Conservation (phyloP, 495 filamentous ascomycete genomes). For the Tuber aestivum region DNA sequence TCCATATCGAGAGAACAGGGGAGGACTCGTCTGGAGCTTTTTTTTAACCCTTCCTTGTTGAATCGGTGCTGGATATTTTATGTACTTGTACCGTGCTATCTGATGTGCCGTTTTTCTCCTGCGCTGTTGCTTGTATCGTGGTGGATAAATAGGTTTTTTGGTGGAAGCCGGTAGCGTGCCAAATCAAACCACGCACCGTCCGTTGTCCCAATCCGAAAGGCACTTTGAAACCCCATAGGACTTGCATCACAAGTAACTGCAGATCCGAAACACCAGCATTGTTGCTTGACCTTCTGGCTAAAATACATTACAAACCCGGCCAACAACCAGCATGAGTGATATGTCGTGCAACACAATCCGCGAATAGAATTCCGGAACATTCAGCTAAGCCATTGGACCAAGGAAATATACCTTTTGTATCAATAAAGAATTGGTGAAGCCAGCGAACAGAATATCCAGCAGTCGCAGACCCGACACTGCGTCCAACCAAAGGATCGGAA, state of each 20-base stretch:
- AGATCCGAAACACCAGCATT: background rate
- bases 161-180: background rate
- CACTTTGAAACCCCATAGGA: background rate
- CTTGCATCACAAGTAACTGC: background rate
- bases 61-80: background rate
- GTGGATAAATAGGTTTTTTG: background rate
- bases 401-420: background rate
- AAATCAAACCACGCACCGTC: background rate
- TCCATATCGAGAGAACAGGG: background rate
- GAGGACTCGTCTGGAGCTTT: background rate
- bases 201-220: background rate
- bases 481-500: background rate
- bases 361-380: background rate
- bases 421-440: background rate
- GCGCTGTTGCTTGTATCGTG: background rate
- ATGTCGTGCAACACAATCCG: background rate
- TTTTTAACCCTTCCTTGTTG: background rate
- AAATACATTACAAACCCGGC: background rate
- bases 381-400: background rate
- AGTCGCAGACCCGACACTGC: background rate
- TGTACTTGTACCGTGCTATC: background rate
- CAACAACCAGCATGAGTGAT: background rate
- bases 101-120: background rate
- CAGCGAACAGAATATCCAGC: background rate
- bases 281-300: background rate